These are phyloP conservation scores for Puccinellia tenuiflora DNA, from an alignment of 176 grass and related monocot genomes.

Conservation along the genomic window DNA sequence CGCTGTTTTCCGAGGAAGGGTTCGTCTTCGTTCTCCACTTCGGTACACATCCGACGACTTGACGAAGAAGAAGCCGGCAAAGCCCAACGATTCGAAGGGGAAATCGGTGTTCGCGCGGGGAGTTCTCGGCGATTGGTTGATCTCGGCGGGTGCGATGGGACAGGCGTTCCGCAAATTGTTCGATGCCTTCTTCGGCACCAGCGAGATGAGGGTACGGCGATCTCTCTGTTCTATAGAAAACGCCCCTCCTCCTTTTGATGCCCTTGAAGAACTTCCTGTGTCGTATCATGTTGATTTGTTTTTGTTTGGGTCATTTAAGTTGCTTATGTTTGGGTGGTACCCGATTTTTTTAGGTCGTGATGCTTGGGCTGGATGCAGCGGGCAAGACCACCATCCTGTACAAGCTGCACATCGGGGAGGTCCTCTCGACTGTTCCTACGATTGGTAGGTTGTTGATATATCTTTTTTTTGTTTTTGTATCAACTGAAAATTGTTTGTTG, in stretches of 20 bases:
- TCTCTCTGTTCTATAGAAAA: background rate
- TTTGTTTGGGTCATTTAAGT: background rate
- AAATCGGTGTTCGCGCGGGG: background rate
- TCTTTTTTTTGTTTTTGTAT: background rate
- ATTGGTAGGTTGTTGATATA: constrained; percentile 43
- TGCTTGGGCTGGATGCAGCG: constrained; percentile 74
- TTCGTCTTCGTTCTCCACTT: background rate
- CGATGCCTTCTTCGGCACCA: constrained; percentile 74
- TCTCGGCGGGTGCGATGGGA: constrained; percentile 35
- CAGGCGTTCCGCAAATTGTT: constrained; percentile 86
- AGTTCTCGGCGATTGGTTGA: background rate
- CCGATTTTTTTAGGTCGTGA: constrained; percentile 51
- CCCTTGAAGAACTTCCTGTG: background rate
- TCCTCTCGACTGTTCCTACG: constrained; percentile 74
- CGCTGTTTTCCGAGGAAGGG: background rate
- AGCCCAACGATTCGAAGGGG: background rate
- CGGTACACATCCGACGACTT: background rate
- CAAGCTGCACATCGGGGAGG: constrained; percentile 79
- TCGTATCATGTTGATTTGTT: background rate
- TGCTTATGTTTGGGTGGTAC: background rate
- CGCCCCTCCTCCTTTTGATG: background rate
- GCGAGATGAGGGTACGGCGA: constrained; percentile 65
- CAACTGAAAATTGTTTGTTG: background rate
- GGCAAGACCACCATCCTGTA: constrained; percentile 77
- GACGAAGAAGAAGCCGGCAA: constrained; percentile 3